Evolutionary conservation across 371 early-diverging fungal species (phyloP), one percentile per base, ranked within the genome.

Genomic region (Umbelopsis sp.): DNA sequence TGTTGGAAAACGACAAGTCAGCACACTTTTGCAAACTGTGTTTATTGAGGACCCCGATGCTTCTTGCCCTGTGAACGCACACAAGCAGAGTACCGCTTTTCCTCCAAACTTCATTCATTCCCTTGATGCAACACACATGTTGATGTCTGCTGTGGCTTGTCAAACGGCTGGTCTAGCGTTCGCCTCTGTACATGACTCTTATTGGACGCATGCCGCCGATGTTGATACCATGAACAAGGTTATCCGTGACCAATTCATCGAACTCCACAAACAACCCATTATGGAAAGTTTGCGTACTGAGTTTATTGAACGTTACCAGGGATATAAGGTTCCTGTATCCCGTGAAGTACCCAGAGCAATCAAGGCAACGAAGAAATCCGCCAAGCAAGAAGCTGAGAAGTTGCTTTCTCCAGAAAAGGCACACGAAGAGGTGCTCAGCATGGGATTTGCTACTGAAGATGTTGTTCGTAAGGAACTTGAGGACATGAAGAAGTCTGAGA

Each of bases 31-130:
- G 25, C 98, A 98, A 80, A 88, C 89, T 20, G 79, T 98, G 45
- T 87, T 80, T 5, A 86, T 98, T 64, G 76, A 77, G 53, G 94
- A 97, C 74, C 79, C 88, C 6, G 82, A 85, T 66, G 82, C 85
- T 29, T 84, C 88, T 12, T 85, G 92, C 18, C 94, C 96, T 22
- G 97, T 98, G 52, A 94, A 97, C 79, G 80, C 93, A 4, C 82
- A 86, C 65, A 97, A 97, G 80, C 98, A 99, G 74, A 89, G 93
- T 62, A 92, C 95, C 0, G 99, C 98, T 1, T 99, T 99, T 87
- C 98, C 99, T 51, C 99, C 99, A 66, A 99, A 99, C 85, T 99
- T 96, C 78, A 92, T 99, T 70, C 99, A 99, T 81, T 96, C 97
- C 2, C 85, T 99, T 44, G 99, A 99, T 78, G 99, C 99, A 1